Evolutionary conservation across 768 basidiomycete species (phyloP), one percentile per base, ranked within the genome.

Genomic region (Leccinum longicurvipes): DNA sequence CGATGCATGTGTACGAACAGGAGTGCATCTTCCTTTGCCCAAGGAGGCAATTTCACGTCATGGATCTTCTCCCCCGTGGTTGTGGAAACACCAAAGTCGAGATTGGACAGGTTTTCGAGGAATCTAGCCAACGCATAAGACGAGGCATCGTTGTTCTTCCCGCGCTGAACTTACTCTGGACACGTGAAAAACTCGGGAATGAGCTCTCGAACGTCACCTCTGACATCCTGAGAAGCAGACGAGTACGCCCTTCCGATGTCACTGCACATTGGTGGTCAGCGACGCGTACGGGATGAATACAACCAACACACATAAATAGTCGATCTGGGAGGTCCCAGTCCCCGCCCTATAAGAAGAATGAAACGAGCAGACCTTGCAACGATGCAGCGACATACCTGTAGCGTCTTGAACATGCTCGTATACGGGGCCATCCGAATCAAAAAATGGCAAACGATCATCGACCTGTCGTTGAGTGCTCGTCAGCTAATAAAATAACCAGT

Each of bases 391-490:
- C 74, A 57, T 51, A 81, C 82, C 76, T 85, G 84, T 29, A 97
- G 72, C 3, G 90, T 92, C 73, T 94, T 92, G 79, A 95, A 98
- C 87, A 96, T 95, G 65, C 88, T 85, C 24, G 93, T 95, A 68
- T 89, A 98, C 0, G 95, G 95, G 14, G 87, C 84, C 63, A 95
- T 74, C 21, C 95, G 81, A 53, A 98, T 95, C 62, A 96, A 73
- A 74, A 90, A 97, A 62, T 96, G 93, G 74, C 93, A 95, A 45
- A 94, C 91, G 56, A 93, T 96, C 94, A 97, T 97, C 3, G 93
- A 95, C 54, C 70, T 71, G 46, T 31, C 19, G 36, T 34, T 8
- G 49, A 45, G 19, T 2, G 46, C 0, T 11, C 12, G 42, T 67
- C 9, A 68, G 4, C 41, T 32, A 10, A 21, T 41, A 21, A 46